Conservation (phyloP, 23 red algal species). For the Porphyridium purpureum region DNA sequence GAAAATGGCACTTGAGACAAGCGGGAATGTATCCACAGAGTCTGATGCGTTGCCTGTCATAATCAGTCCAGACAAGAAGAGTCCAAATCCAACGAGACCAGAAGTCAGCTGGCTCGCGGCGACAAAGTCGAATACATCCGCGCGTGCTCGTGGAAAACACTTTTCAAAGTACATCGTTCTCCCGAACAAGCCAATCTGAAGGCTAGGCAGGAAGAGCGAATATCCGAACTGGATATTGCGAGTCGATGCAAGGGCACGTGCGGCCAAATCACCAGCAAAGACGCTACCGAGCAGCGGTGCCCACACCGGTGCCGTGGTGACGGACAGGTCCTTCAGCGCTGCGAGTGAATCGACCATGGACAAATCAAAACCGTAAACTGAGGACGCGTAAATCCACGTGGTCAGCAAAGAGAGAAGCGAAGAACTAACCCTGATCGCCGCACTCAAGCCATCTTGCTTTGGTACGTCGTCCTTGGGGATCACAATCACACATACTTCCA, state of each 20-base stretch:
- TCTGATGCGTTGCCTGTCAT: slow-evolving; percentile 38
- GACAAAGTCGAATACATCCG: slow-evolving; percentile 73
- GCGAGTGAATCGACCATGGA: too few relatives aligned
- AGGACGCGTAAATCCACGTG: too few relatives aligned
- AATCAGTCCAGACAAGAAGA: slow-evolving; percentile 49
- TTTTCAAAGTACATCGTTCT: slow-evolving; percentile 63
- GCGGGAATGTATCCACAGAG: slow-evolving; percentile 75
- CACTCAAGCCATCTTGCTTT: too few relatives aligned
- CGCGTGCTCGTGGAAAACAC: slow-evolving; percentile 58
- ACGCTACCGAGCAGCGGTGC: too few relatives aligned
- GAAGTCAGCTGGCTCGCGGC: slow-evolving; percentile 49
- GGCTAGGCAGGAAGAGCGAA: slow-evolving; percentile 51
- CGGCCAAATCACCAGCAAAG: too few relatives aligned
- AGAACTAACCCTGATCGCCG: too few relatives aligned
- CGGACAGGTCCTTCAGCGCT: too few relatives aligned
- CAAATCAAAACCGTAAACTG: too few relatives aligned
- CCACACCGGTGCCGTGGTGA: too few relatives aligned
- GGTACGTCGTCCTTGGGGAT: too few relatives aligned
- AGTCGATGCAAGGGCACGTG: slow-evolving; percentile 12
- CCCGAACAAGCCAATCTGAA: slow-evolving; percentile 89
- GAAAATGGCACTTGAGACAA: slow-evolving; percentile 56
- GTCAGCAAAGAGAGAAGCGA: too few relatives aligned
- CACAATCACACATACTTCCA: too few relatives aligned
- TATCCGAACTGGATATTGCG: slow-evolving; percentile 51
- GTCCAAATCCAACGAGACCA: slow-evolving; percentile 14